phyloP scores from a whole-genome alignment of 2,329 filamentous ascomycete species.

The Talaromyces sp. region DNA sequence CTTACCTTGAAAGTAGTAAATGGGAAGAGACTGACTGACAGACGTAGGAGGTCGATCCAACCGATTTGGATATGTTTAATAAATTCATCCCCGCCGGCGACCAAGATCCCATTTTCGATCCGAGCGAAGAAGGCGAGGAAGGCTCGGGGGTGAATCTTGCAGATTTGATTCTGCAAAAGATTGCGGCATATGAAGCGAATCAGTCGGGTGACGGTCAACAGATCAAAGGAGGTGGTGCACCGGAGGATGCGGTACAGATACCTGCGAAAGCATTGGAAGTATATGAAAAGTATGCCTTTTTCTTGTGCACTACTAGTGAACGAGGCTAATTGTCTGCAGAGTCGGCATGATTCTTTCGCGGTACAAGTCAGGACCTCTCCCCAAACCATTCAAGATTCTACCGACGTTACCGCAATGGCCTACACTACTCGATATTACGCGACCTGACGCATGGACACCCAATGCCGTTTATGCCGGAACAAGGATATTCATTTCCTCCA shows the following conservation, averaged over 20 bases:
- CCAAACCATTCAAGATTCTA: conserved; percentile 96
- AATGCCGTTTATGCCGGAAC: conserved; percentile 87
- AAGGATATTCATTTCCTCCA: conserved; percentile 84
- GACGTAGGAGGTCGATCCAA: conserved; percentile 72
- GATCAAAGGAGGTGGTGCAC: conserved; percentile 54
- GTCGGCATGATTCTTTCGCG: conserved; percentile 83
- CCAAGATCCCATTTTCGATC: conserved; percentile 68
- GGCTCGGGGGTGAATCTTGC: conserved; percentile 73
- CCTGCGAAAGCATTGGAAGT: conserved; percentile 91
- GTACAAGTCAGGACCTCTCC: conserved; percentile 93
- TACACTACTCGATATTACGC: conserved; percentile 78
- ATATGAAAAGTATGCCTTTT: conserved; percentile 68
- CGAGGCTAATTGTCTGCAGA: conserved; percentile 41
- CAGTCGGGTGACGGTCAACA: conserved; percentile 46
- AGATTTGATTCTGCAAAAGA: conserved; percentile 90
- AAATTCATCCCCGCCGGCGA: conserved; percentile 78
- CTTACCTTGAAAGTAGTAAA: background rate
- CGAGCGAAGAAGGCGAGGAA: conserved; percentile 44
- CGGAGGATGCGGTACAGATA: conserved; percentile 79
- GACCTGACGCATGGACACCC: conserved; percentile 72
- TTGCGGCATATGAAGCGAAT: conserved; percentile 80
- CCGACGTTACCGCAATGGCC: conserved; percentile 92
- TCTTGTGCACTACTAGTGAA: background rate
- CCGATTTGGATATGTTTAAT: conserved; percentile 85
- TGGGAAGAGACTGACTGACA: background rate